Percentiles rank a stretch among this genome's conserved stretches.
phyloP scores from a whole-genome alignment of 2,329 filamentous ascomycete species.

The Pseudonectria foliicola region DNA sequence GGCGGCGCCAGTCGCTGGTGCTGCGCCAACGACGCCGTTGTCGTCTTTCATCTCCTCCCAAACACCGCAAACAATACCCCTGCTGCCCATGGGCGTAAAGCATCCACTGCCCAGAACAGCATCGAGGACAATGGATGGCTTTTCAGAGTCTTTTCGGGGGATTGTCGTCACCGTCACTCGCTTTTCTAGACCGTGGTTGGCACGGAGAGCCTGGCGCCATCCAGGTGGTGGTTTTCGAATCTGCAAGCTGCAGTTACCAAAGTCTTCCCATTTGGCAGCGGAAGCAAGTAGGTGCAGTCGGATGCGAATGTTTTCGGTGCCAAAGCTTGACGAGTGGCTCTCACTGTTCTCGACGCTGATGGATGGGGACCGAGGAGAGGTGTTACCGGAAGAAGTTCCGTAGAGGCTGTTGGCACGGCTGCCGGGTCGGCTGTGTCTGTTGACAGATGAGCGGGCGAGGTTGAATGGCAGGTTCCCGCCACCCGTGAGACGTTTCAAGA shows the following conservation, averaged over 20 bases:
- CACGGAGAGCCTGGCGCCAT: constrained; percentile 50
- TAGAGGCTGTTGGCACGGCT: constrained; percentile 54
- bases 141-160: constrained; percentile 50
- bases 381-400: constrained; percentile 46
- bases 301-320: constrained; percentile 66
- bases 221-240: constrained; percentile 69
- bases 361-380: constrained; percentile 50
- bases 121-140: constrained; percentile 64
- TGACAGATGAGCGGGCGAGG: constrained; percentile 70
- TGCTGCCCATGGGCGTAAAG: constrained; percentile 75
- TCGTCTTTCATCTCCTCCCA: constrained; percentile 70
- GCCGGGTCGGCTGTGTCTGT: constrained; percentile 43
- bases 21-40: constrained; percentile 47
- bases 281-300: constrained; percentile 75
- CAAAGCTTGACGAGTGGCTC: constrained; percentile 55
- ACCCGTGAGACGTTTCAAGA: constrained; percentile 70
- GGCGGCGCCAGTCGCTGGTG: constrained; percentile 43
- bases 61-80: constrained; percentile 82
- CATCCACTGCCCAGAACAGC: constrained; percentile 77
- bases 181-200: constrained; percentile 68
- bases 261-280: constrained; percentile 80
- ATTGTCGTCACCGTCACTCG: constrained; percentile 72
- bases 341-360: constrained; percentile 46
- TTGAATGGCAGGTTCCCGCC: constrained; percentile 69
- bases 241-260: constrained; percentile 75